phyloP scores from a whole-genome alignment of 345 rosid species.

The Jatropha curcas region DNA sequence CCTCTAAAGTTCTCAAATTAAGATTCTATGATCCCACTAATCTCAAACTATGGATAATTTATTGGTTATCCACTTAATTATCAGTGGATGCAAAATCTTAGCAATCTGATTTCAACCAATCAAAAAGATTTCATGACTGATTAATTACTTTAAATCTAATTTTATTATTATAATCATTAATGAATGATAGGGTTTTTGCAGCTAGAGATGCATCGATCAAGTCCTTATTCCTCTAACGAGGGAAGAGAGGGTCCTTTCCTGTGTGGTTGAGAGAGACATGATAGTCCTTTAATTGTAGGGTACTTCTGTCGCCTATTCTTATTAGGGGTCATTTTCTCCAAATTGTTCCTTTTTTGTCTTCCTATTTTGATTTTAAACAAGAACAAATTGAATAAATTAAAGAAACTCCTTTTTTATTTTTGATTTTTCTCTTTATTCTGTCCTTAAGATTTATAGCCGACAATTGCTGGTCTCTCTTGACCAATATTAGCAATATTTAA shows the following conservation, averaged over 20 bases:
- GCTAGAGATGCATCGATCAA: not conserved
- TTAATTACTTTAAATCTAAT: no score
- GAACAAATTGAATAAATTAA: not conserved
- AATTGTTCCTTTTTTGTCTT: no score
- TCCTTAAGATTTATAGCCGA: not conserved
- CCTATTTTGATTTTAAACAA: no score
- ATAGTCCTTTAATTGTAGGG: conserved; percentile 10
- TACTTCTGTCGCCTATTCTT: not conserved
- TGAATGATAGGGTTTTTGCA: not conserved
- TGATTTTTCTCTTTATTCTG: not conserved
- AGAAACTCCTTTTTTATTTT: not conserved
- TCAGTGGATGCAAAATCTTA: not conserved
- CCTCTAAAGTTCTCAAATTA: no score
- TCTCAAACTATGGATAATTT: conserved; percentile 2
- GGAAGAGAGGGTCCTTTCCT: not conserved
- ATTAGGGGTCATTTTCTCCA: conserved; percentile 11
- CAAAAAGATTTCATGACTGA: not conserved
- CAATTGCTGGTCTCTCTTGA: not conserved
- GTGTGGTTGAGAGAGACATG: conserved; percentile 18
- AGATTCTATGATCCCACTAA: no score
- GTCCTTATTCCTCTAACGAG: not conserved
- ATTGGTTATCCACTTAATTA: not conserved
- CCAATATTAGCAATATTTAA: not conserved
- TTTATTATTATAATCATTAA: no score
- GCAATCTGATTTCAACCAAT: not conserved